Evolutionary conservation across 192 early-diverging fungal genomes (phyloP).

Genomic region (Rhizophagus prolifer): DNA sequence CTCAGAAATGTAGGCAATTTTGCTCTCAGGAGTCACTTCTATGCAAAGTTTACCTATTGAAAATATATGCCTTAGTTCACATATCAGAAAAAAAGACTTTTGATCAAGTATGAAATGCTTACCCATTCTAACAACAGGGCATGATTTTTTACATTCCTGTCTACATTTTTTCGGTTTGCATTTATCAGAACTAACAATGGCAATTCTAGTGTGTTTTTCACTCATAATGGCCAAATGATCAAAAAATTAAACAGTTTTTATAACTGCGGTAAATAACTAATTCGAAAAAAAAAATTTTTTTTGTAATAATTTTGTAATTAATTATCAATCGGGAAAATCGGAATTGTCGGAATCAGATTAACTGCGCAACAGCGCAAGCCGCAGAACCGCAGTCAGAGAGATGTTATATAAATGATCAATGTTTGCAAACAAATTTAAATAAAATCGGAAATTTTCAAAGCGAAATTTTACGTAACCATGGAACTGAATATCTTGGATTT

Average conservation of each 20-base stretch:
- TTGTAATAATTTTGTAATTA: too few species aligned
- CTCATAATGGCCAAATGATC: conserved; percentile 56
- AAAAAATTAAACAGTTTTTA: too few species aligned
- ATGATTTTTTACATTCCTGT: conserved; percentile 96
- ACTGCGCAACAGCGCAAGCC: too few species aligned
- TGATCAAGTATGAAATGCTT: conserved; percentile 35
- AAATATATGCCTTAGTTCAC: conserved; percentile 3
- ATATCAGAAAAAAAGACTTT: not conserved
- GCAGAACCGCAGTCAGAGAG: not conserved
- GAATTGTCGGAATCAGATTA: too few species aligned
- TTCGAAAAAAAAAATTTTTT: too few species aligned
- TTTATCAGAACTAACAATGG: conserved; percentile 92
- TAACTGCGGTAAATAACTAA: too few species aligned
- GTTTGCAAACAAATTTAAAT: too few species aligned
- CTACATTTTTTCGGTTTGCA: conserved; percentile 99
- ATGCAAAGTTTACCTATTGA: conserved; percentile 87
- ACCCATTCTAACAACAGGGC: conserved; percentile 97
- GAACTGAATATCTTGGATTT: too few species aligned
- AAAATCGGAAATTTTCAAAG: not conserved
- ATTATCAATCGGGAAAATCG: too few species aligned
- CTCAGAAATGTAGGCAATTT: conserved; percentile 93
- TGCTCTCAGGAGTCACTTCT: conserved; percentile 80
- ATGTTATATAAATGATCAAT: not conserved
- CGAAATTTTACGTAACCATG: not conserved
- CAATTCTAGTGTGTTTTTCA: conserved; percentile 89